Base-by-base conservation (phyloP, 1,139 yeast genomes). In the Candida albicans region DNA sequence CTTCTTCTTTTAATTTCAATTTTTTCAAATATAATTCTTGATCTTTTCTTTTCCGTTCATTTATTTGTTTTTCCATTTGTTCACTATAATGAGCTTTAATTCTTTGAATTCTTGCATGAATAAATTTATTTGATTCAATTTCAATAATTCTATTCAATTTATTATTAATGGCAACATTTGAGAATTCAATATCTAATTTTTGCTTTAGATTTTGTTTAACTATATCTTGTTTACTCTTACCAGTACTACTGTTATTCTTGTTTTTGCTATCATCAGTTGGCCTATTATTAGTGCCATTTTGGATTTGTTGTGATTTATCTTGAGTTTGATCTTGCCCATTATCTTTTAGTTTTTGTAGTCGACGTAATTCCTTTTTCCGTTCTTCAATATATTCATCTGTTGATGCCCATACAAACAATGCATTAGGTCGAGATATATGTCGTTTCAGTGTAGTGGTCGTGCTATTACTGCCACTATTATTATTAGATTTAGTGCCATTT, bases 351-450 rank as follows among this genome's bases (percentile, higher is more conserved):
- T 18, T 35, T 8, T 42, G 43, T 34, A 27, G 42, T 31, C 35
- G 38, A 27, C 40, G 43, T 14, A 67, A 49, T 47, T 68, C 70
- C 33, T 55, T 52, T 49, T 65, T 67, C 33, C 75, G 54, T 1
- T 65, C 62, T 27, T 60, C 62, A 9, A 72, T 63, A 46, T 70
- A 70, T 8, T 67, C 61, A 43, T 73, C 77, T 15, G 70, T 67
- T 0, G 77, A 70, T 7, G 77, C 69, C 79, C 79, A 73, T 39
- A 66, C 62, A 46, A 73, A 73, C 37, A 73, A 58, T 13, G 70
- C 65, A 49, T 64, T 67, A n/a, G 68, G 62, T 1, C 61, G 45
- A 13, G 41, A 30, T 22, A 30, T 37, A 25, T 13, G n/a, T 8
- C 25, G 31, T 18, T 38, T 38, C 35, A 33, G 41, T 58, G 50